A percentile compares a stretch with the other conserved stretches of the same genome.
phyloP scores from a whole-genome alignment of 179 eudicot genomes.

The Carnegiea gigantea region DNA sequence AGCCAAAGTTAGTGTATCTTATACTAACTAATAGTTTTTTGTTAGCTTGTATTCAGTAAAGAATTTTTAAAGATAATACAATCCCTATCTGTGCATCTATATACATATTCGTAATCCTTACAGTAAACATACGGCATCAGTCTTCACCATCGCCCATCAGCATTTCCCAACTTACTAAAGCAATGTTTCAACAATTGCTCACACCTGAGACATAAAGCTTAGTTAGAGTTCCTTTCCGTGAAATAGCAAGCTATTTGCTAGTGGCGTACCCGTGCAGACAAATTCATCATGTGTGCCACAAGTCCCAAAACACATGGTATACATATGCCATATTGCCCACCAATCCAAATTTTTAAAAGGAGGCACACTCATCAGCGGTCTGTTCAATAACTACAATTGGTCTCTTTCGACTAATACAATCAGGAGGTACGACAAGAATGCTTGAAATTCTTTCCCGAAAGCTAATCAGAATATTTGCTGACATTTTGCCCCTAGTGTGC shows the following conservation, averaged over 20 bases:
- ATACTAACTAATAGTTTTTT: neutral
- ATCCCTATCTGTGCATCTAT: constrained; percentile 3
- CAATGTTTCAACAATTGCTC: neutral
- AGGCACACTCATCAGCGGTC: no score
- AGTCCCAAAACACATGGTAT: no score
- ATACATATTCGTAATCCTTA: neutral
- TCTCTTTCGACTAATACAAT: no score
- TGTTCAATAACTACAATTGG: no score
- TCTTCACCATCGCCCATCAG: neutral
- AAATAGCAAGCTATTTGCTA: neutral
- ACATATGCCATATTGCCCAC: no score
- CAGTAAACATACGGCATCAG: constrained; percentile 1
- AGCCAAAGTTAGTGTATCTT: constrained; percentile 1
- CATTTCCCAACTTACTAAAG: neutral
- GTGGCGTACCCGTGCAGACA: no score
- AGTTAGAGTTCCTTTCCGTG: neutral
- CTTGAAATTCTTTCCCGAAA: no score
- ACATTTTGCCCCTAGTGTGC: no score
- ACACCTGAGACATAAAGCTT: neutral
- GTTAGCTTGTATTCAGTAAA: neutral
- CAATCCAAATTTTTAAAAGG: no score
- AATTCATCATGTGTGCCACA: no score
- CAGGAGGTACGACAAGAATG: no score
- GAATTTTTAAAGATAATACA: neutral
- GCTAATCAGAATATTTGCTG: no score